A percentile compares a stretch with the other conserved stretches of the same genome.
These are phyloP conservation scores for Elsinoe arachidis DNA, from an alignment of 2,329 filamentous ascomycete genomes.

Conservation along the genomic window DNA sequence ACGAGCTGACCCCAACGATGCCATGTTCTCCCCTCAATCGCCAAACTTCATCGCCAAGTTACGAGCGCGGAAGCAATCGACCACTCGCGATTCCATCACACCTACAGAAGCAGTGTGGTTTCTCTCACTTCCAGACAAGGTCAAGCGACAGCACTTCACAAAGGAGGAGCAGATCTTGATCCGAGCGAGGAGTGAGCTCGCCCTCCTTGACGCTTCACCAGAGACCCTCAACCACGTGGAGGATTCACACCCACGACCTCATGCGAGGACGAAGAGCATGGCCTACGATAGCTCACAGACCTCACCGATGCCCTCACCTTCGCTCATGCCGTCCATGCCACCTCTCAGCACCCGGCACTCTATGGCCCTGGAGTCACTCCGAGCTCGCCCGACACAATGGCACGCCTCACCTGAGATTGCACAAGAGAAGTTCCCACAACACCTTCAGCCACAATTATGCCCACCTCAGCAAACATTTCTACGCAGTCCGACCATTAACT, in stretches of 20 bases:
- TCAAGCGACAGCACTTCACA: constrained; percentile 61
- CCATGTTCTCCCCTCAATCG: constrained; percentile 12
- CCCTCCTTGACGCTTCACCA: constrained; percentile 16
- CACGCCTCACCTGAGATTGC: not conserved
- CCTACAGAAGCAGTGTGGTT: constrained; percentile 55
- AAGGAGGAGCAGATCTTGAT: constrained; percentile 60
- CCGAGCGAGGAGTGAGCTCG: constrained; percentile 43
- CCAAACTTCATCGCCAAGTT: constrained; percentile 11
- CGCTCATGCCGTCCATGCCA: constrained; percentile 1
- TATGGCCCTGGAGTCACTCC: not conserved
- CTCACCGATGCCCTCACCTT: not conserved
- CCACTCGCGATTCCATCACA: constrained; percentile 5
- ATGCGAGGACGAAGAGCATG: constrained; percentile 8
- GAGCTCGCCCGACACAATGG: constrained; percentile 1
- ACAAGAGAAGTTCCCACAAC: constrained; percentile 6
- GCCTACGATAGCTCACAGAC: constrained; percentile 4
- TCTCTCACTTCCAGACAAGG: constrained; percentile 61
- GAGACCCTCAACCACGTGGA: constrained; percentile 10
- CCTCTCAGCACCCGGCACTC: constrained; percentile 4
- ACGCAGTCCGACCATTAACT: constrained; percentile 9
- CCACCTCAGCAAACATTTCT: constrained; percentile 8
- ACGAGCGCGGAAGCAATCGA: constrained; percentile 10
- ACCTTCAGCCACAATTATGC: constrained; percentile 2
- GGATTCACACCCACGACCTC: constrained; percentile 5
- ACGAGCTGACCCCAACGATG: not conserved